A percentile compares a stretch with the other conserved stretches of the same genome.
These are phyloP conservation scores for Talaromyces funiculosus DNA, from an alignment of 2,329 filamentous ascomycete species.

Conservation along the genomic window DNA sequence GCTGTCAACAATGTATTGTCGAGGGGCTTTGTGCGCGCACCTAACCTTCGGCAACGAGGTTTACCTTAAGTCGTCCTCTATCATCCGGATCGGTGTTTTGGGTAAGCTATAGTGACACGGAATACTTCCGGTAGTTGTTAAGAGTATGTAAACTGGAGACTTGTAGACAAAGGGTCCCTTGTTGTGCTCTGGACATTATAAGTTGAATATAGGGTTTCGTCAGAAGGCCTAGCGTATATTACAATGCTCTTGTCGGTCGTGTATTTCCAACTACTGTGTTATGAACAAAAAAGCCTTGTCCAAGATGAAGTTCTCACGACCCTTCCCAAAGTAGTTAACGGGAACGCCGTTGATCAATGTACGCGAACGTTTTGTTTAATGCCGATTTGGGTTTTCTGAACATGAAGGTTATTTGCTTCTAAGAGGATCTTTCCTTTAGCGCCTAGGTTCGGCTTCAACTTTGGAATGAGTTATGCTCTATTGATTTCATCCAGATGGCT, in stretches of 20 bases:
- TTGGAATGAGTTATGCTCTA: slow-evolving; percentile 39
- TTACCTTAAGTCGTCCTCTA: not conserved
- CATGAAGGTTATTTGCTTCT: not conserved
- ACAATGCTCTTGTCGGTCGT: slow-evolving; percentile 34
- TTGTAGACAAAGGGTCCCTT: not conserved
- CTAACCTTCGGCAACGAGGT: not conserved
- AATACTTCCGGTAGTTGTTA: not conserved
- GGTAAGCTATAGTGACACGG: not conserved
- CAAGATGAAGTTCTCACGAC: slow-evolving; percentile 35
- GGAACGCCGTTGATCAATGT: slow-evolving; percentile 46
- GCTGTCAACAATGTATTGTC: not conserved
- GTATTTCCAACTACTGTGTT: slow-evolving; percentile 36
- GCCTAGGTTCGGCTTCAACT: slow-evolving; percentile 21
- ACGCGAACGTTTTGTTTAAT: slow-evolving; percentile 26
- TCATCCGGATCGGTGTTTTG: not conserved
- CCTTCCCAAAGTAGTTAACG: slow-evolving; percentile 36
- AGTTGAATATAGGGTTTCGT: not conserved
- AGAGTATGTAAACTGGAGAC: not conserved
- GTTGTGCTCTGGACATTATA: not conserved
- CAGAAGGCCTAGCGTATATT: slow-evolving; percentile 40
- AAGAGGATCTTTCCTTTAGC: not conserved
- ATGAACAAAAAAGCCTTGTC: slow-evolving; percentile 42
- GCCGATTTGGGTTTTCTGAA: slow-evolving; percentile 17
- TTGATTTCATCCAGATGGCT: slow-evolving; percentile 41
- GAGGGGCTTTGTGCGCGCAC: not conserved